Percentiles rank a stretch among this genome's conserved stretches.
Conservation (phyloP, 768 basidiomycete species). For the Tulasnella sp. region DNA sequence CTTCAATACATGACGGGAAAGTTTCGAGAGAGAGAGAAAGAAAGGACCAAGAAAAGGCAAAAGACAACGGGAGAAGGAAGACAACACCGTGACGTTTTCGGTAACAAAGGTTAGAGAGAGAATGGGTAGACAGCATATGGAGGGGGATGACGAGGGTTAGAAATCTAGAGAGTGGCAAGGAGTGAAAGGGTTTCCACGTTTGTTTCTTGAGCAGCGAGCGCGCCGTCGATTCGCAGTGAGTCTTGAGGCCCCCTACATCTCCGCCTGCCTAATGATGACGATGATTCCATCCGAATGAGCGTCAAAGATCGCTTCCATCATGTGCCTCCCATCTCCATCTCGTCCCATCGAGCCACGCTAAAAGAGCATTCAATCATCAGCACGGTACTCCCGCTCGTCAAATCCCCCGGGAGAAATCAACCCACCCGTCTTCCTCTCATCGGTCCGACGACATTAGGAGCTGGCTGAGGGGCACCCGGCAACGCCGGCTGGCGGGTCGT, state of each 20-base stretch:
- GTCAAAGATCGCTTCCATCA: conserved; percentile 73
- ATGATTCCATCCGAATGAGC: conserved; percentile 78
- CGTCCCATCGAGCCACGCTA: conserved; percentile 10
- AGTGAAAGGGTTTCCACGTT: not conserved
- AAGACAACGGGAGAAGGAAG: not conserved
- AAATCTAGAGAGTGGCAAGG: not conserved
- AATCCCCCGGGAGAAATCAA: not conserved
- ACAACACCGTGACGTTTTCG: not conserved
- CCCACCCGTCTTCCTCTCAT: not conserved
- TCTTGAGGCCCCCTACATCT: not conserved
- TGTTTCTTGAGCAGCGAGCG: not conserved
- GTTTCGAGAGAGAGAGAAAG: not conserved
- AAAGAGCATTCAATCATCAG: not conserved
- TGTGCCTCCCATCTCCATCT: conserved; percentile 32
- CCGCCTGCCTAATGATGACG: conserved; percentile 54
- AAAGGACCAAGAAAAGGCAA: not conserved
- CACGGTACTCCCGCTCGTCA: not conserved
- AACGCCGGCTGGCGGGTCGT: not conserved
- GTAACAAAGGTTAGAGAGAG: not conserved
- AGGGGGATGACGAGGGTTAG: not conserved
- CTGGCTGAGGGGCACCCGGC: not conserved
- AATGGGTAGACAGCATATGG: not conserved
- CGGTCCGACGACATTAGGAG: not conserved
- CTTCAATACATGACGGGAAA: not conserved
- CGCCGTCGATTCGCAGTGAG: not conserved